Conservation (phyloP, 2,329 filamentous ascomycete genomes). For the Cercospora berteroae region DNA sequence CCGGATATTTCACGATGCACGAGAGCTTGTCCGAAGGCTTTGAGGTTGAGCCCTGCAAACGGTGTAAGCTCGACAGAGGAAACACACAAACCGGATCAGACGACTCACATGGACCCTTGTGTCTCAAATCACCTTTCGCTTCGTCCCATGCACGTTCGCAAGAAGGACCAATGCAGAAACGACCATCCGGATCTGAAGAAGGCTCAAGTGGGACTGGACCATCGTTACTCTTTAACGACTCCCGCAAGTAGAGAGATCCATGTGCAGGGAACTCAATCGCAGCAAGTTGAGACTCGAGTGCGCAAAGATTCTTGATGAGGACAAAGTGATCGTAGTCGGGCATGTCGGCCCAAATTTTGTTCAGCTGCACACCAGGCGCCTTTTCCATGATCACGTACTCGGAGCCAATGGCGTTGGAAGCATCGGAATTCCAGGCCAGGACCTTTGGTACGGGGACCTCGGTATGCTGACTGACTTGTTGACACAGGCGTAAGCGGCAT, state of each 20-base stretch:
- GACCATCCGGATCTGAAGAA: background rate
- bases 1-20: background rate
- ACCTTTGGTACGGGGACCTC: conserved; percentile 27
- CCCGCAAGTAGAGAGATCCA: background rate
- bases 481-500: background rate
- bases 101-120: background rate
- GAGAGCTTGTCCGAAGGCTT: background rate
- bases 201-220: background rate
- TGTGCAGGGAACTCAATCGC: conserved; percentile 1
- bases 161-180: background rate
- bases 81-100: background rate
- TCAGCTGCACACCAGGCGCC: conserved; percentile 35
- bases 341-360: conserved; percentile 32
- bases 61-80: background rate
- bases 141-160: background rate
- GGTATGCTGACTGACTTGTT: conserved; percentile 5
- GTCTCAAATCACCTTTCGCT: background rate
- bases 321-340: background rate
- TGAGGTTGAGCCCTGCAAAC: background rate
- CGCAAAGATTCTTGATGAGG: conserved; percentile 9
- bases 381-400: conserved; percentile 34
- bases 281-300: conserved; percentile 8
- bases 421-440: conserved; percentile 22
- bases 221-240: background rate
- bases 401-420: conserved; percentile 18